A percentile compares a stretch with the other conserved stretches of the same genome.
Conservation (phyloP, 2,329 filamentous ascomycete species). For the Phyllosticta citriasiana region DNA sequence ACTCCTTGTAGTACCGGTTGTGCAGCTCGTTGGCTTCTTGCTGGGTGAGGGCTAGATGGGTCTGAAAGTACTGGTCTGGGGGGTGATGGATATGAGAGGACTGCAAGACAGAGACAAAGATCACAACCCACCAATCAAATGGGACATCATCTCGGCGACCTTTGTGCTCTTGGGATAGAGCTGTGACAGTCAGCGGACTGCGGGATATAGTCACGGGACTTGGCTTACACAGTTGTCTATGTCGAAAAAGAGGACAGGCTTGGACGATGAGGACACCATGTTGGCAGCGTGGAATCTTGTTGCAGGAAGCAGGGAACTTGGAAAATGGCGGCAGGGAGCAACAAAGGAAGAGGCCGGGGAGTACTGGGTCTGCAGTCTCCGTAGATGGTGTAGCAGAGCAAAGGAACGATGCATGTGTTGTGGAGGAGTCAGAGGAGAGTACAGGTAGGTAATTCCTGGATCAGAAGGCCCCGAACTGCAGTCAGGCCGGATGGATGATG, state of each 20-base stretch:
- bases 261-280: conserved; percentile 23
- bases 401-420: not conserved
- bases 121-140: conserved; percentile 51
- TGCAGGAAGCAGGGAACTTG: not conserved
- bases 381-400: not conserved
- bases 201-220: conserved; percentile 1
- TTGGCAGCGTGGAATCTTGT: conserved; percentile 1
- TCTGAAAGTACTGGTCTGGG: conserved; percentile 49
- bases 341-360: not conserved
- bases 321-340: not conserved
- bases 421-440: not conserved
- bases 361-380: not conserved
- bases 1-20: conserved; percentile 86
- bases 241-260: conserved; percentile 67
- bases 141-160: conserved; percentile 81
- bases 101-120: not conserved
- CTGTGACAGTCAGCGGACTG: conserved; percentile 24
- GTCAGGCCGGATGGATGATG: not conserved
- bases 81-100: conserved; percentile 47
- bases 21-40: conserved; percentile 82
- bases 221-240: conserved; percentile 82
- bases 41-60: conserved; percentile 61
- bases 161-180: conserved; percentile 79
- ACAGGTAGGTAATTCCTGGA: not conserved
- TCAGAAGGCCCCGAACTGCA: not conserved